Base-by-base conservation (phyloP, 2,329 filamentous ascomycete genomes). In the Dactylonectria macrodidyma region DNA sequence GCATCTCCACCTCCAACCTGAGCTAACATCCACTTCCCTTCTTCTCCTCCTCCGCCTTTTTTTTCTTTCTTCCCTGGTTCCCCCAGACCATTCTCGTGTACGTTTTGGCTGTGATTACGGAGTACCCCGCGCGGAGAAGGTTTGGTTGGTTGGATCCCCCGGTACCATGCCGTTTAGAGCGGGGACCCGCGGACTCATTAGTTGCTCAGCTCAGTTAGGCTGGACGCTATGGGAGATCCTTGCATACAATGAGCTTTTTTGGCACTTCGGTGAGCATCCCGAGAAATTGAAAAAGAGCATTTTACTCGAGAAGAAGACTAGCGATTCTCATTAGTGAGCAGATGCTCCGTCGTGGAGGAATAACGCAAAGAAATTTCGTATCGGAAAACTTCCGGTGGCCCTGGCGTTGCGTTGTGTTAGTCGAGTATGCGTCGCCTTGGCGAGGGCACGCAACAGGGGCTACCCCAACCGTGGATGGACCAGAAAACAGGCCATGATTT, bases 91-190 rank as follows among this genome's bases (percentile, higher is more conserved):
- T 41, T 19, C 19, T 52, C 58, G 30, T 50, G 38, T 55, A 22
- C 34, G 48, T 41, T 41, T 57, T 55, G 44, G 12, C 22, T 65
- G 54, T 55, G 59, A 30, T 59, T 54, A 52, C 48, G 48, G 50
- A 52, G 50, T 65, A 60, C 56, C 62, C 62, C 62, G 56, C 62
- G 56, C 51, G 62, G 62, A 65, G 56, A 59, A 24, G 30, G 24
- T 47, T 52, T 52, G 50, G 50, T 52, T 52, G 50, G 50, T 26
- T 52, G 38, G 59, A 36, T 41, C 50, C 57, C 57, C 57, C 46
- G 46, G 57, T 46, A 4, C n/a, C 30, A 52, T 4, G 59, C 36
- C 59, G 47, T 38, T 50, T 24, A 46, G 12, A 10, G 48, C 36
- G 59, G 59, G 59, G 59, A 19, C 1, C 11, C 11, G 14, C 36